A percentile compares a stretch with the other conserved stretches of the same genome.
phyloP scores from a whole-genome alignment of 2,329 filamentous ascomycete species.

The Ophiostoma angusticollis region DNA sequence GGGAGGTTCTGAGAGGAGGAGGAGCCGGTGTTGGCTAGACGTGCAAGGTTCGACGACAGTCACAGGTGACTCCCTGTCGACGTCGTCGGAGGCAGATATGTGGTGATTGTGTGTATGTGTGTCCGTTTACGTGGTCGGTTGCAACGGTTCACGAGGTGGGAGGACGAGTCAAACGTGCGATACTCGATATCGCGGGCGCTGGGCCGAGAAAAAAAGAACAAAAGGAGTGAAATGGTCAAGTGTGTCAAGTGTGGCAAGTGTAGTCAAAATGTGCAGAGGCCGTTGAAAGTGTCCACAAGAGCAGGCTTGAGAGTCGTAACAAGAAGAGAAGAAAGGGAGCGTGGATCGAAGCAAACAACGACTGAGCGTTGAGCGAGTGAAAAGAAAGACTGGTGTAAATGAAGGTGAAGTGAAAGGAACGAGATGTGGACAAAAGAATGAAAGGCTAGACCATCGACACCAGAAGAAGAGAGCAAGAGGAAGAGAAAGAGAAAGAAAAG shows the following conservation, averaged over 20 bases:
- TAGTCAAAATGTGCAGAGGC: not conserved
- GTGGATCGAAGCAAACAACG: conserved; percentile 4
- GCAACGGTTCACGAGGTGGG: not conserved
- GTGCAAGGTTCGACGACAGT: not conserved
- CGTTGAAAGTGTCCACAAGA: no score
- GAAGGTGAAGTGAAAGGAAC: not conserved
- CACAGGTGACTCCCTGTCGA: no score
- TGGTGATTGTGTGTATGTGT: no score
- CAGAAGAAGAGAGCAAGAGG: not conserved
- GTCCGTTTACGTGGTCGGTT: no score
- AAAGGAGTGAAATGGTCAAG: conserved; percentile 11
- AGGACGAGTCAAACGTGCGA: not conserved
- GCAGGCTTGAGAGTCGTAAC: not conserved
- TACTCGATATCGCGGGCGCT: conserved; percentile 1
- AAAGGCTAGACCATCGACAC: not conserved
- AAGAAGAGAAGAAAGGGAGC: conserved; percentile 3
- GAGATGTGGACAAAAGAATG: conserved; percentile 1
- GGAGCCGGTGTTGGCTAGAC: not conserved
- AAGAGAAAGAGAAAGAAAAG: not conserved
- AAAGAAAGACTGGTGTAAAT: not conserved
- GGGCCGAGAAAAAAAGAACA: conserved; percentile 2
- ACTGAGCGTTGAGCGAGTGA: not conserved
- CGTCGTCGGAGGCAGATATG: no score
- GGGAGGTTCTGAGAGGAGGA: no score
- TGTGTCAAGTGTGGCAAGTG: no score